Percentiles rank a stretch among this genome's conserved stretches.
Evolutionary conservation across 768 basidiomycete species (phyloP).

Genomic region (Pulveroboletus sp.): DNA sequence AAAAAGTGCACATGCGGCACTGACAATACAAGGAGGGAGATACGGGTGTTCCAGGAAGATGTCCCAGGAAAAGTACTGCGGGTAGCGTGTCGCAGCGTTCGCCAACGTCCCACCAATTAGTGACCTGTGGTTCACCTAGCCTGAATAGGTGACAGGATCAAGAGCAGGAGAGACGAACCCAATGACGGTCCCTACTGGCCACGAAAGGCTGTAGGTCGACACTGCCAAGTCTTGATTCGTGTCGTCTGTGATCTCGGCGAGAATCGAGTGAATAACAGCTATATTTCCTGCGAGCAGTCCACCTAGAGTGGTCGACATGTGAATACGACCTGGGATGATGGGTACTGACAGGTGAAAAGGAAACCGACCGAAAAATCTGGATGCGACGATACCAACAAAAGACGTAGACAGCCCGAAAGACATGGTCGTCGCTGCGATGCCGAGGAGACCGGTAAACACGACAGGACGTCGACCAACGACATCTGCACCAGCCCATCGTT

Average conservation of each 20-base stretch:
- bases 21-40: slow-evolving; percentile 15
- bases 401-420: slow-evolving; percentile 53
- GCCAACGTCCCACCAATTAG: slow-evolving; percentile 20
- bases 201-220: slow-evolving; percentile 53
- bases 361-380: slow-evolving; percentile 46
- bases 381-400: slow-evolving; percentile 44
- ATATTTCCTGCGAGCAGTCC: slow-evolving; percentile 59
- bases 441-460: slow-evolving; percentile 47
- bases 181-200: slow-evolving; percentile 52
- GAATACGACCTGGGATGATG: neutral
- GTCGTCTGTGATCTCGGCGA: slow-evolving; percentile 59
- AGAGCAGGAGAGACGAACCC: slow-evolving; percentile 33
- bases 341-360: neutral
- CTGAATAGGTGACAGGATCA: neutral
- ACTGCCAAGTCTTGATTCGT: slow-evolving; percentile 57
- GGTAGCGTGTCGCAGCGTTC: slow-evolving; percentile 17
- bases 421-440: slow-evolving; percentile 46
- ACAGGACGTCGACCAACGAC: slow-evolving; percentile 57
- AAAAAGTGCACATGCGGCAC: slow-evolving; percentile 6
- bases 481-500: slow-evolving; percentile 33
- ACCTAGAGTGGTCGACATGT: slow-evolving; percentile 29
- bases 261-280: slow-evolving; percentile 55
- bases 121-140: slow-evolving; percentile 1
- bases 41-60: slow-evolving; percentile 14
- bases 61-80: slow-evolving; percentile 8